A percentile compares a stretch with the other conserved stretches of the same genome.
These are phyloP conservation scores for Globisporangium yorkense DNA, from an alignment of 352 stramenopile genomes.

Conservation along the genomic window DNA sequence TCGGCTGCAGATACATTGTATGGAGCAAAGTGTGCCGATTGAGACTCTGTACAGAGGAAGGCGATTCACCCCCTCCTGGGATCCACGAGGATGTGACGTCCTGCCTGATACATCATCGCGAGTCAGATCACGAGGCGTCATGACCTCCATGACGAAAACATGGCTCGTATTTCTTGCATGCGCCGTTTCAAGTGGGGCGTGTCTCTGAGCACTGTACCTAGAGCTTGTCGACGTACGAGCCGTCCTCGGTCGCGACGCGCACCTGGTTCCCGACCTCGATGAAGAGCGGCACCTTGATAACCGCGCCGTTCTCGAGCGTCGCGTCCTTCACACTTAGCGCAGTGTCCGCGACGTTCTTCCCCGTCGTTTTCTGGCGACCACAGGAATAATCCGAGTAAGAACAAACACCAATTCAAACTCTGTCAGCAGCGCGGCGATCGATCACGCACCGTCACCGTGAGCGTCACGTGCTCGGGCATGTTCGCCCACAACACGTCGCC, in stretches of 20 bases:
- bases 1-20: too few species aligned
- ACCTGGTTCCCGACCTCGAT: constrained; percentile 77
- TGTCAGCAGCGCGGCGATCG: neutral
- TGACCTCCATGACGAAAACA: too few species aligned
- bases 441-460: constrained; percentile 50
- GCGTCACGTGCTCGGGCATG: constrained; percentile 78
- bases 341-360: constrained; percentile 70
- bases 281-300: constrained; percentile 82
- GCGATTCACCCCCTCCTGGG: too few species aligned
- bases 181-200: too few species aligned
- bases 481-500: constrained; percentile 79
- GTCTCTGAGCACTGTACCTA: constrained; percentile 13
- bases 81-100: too few species aligned
- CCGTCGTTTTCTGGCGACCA: constrained; percentile 51
- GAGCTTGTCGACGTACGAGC: constrained; percentile 72
- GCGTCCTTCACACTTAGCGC: constrained; percentile 79
- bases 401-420: neutral
- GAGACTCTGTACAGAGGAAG: neutral
- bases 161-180: too few species aligned
- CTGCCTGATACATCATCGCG: too few species aligned
- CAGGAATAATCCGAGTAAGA: neutral
- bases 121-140: too few species aligned
- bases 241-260: constrained; percentile 68
- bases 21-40: neutral
- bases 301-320: constrained; percentile 67